Evolutionary conservation across 768 basidiomycete species (phyloP).

Genomic region (Filobasidium wieringae): DNA sequence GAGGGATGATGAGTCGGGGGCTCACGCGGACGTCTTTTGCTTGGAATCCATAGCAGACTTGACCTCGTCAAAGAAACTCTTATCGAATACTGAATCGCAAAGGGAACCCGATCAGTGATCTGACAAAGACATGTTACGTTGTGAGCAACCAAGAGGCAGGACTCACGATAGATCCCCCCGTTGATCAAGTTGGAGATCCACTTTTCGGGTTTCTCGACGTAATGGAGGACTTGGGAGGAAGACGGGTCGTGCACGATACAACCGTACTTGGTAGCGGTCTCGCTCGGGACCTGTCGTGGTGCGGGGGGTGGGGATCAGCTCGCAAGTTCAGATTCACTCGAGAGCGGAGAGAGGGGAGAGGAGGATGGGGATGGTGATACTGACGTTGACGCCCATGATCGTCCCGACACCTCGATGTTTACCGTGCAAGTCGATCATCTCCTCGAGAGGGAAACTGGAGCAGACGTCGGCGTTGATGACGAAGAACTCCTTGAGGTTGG

Average conservation of each 20-base stretch:
- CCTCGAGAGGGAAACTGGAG: constrained; percentile 38
- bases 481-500: constrained; percentile 40
- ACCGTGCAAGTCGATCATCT: constrained; percentile 39
- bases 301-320: too few relatives aligned
- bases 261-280: constrained; percentile 41
- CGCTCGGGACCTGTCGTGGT: constrained; percentile 39
- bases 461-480: constrained; percentile 44
- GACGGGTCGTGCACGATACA: constrained; percentile 41
- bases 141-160: too few relatives aligned
- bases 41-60: constrained; percentile 42
- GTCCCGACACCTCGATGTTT: constrained; percentile 42
- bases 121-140: too few relatives aligned
- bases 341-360: background rate
- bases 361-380: too few relatives aligned
- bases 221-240: constrained; percentile 37
- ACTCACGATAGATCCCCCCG: constrained; percentile 40
- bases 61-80: constrained; percentile 42
- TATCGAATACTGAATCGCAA: constrained; percentile 36
- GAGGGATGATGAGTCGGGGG: background rate
- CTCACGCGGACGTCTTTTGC: constrained; percentile 33
- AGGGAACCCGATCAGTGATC: too few relatives aligned
- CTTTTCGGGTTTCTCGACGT: constrained; percentile 44
- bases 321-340: too few relatives aligned
- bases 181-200: constrained; percentile 43
- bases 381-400: constrained; percentile 41